Percentiles rank a stretch among this genome's conserved stretches.
Conservation (phyloP, 805 yeast species). For the Sporopachydermia lactativora region DNA sequence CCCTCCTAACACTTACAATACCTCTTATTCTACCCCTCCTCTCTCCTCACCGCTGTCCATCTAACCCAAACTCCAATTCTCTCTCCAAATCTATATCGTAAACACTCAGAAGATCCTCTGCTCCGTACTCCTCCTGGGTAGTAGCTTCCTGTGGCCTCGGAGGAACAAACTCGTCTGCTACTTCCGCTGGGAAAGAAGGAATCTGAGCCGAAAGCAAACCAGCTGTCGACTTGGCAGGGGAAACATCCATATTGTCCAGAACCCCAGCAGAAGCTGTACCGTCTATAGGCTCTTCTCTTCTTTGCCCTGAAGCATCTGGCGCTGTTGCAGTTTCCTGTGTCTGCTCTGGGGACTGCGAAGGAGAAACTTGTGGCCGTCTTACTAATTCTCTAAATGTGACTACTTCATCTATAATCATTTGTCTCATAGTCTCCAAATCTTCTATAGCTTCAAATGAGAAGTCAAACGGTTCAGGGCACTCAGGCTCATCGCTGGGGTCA, state of each 20-base stretch:
- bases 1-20: too few relatives aligned
- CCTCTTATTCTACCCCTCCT: too few relatives aligned
- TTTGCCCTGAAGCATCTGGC: constrained; percentile 15
- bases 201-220: constrained; percentile 27
- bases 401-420: constrained; percentile 73
- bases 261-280: neutral
- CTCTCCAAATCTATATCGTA: constrained; percentile 36
- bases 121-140: constrained; percentile 10
- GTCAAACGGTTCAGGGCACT: constrained; percentile 68
- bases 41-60: constrained; percentile 31
- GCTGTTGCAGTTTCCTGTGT: constrained; percentile 16
- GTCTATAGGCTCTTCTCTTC: neutral
- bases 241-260: constrained; percentile 15
- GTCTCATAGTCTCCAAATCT: constrained; percentile 61
- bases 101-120: constrained; percentile 8
- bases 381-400: constrained; percentile 66
- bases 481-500: constrained; percentile 85
- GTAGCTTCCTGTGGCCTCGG: constrained; percentile 48
- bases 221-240: constrained; percentile 6
- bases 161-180: constrained; percentile 31
- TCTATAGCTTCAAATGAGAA: constrained; percentile 78
- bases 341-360: constrained; percentile 26
- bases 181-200: constrained; percentile 29
- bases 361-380: constrained; percentile 50
- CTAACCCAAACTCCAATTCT: constrained; percentile 56